A percentile compares a stretch with the other conserved stretches of the same genome.
Evolutionary conservation across 345 rosid genomes (phyloP).

Genomic region (Acer campestre): DNA sequence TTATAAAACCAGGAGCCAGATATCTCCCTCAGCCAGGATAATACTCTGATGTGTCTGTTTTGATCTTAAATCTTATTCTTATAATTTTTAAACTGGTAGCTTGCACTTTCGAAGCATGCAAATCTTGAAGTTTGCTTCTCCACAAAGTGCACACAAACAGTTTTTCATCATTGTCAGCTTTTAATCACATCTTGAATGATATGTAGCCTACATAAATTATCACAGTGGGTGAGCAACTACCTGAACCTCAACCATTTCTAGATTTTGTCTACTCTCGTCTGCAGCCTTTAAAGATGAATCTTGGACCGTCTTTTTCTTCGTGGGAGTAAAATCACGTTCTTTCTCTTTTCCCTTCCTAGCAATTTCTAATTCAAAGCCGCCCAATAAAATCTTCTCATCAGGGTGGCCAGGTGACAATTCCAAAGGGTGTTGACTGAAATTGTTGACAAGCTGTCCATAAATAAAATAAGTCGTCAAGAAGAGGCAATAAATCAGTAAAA

Average conservation of each 20-base stretch:
- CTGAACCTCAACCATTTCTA: conserved; percentile 23
- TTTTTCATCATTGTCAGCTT: background rate
- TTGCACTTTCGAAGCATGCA: background rate
- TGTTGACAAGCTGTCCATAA: conserved; percentile 29
- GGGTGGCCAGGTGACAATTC: conserved; percentile 24
- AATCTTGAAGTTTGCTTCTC: background rate
- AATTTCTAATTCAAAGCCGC: conserved; percentile 9
- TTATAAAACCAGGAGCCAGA: background rate
- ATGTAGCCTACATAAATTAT: background rate
- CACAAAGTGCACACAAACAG: no score
- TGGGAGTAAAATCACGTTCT: conserved; percentile 15
- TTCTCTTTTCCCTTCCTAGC: conserved; percentile 15
- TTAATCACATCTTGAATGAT: background rate
- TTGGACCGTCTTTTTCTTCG: conserved; percentile 16
- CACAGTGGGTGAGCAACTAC: conserved; percentile 10
- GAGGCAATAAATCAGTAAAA: conserved; percentile 10
- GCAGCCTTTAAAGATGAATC: conserved; percentile 25
- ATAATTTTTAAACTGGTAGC: background rate
- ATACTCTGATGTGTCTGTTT: background rate
- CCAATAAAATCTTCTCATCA: conserved; percentile 18
- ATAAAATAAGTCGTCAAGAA: conserved; percentile 16
- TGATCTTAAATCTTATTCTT: background rate
- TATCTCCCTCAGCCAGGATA: background rate
- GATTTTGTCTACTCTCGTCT: conserved; percentile 15
- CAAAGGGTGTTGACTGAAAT: conserved; percentile 11